These are phyloP conservation scores for Gymnopilus dilepis DNA, from an alignment of 768 basidiomycete species.

Conservation along the genomic window DNA sequence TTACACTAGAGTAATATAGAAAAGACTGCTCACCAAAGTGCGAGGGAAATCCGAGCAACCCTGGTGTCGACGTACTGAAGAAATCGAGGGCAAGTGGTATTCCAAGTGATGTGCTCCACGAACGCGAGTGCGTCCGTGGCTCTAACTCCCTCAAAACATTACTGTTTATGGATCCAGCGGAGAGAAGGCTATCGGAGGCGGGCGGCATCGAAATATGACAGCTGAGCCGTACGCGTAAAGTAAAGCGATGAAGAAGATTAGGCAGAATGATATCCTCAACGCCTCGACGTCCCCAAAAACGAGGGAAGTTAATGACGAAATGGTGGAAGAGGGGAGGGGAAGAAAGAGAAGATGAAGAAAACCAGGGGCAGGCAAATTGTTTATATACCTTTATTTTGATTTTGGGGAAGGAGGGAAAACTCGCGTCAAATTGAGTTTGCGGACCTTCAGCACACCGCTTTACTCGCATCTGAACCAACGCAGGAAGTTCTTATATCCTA, in stretches of 20 bases:
- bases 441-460: background rate
- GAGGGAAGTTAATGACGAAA: background rate
- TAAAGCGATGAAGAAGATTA: background rate
- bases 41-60: background rate
- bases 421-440: background rate
- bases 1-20: too few relatives aligned
- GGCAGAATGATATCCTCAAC: background rate
- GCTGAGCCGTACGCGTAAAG: background rate
- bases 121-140: too few relatives aligned
- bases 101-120: background rate
- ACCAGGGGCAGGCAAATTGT: background rate
- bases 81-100: background rate
- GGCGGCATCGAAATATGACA: slow-evolving; percentile 4
- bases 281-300: background rate
- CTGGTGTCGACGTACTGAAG: background rate
- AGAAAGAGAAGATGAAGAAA: background rate
- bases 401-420: slow-evolving; percentile 7
- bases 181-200: background rate
- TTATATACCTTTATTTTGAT: slow-evolving; percentile 10
- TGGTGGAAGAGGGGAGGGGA: slow-evolving; percentile 1
- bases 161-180: background rate
- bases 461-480: slow-evolving; percentile 2
- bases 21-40: background rate
- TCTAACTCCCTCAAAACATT: background rate
- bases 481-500: background rate